Evolutionary conservation across 2,329 filamentous ascomycete genomes (phyloP).

Genomic region (Diaporthe sp.): DNA sequence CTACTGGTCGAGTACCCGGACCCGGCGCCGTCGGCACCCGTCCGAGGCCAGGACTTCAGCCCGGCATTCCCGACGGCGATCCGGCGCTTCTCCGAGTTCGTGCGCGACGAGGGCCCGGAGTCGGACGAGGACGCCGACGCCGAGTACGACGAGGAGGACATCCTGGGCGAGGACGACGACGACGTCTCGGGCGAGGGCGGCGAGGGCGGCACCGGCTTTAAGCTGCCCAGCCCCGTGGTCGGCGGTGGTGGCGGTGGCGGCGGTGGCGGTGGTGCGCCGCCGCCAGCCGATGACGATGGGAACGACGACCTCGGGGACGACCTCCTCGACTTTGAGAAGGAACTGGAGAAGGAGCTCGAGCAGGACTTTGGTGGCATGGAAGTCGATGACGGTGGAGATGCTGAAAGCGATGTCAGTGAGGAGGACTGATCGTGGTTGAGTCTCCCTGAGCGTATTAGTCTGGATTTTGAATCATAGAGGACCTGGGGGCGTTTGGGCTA

Average conservation of each 20-base stretch:
- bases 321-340: constrained; percentile 60
- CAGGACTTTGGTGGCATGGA: constrained; percentile 57
- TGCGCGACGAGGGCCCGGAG: constrained; percentile 56
- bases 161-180: constrained; percentile 53
- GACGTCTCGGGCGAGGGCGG: constrained; percentile 54
- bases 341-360: constrained; percentile 70
- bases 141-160: constrained; percentile 58
- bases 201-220: constrained; percentile 59
- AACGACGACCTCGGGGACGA: constrained; percentile 48
- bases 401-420: constrained; percentile 76
- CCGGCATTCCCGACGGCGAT: constrained; percentile 61
- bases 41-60: constrained; percentile 56
- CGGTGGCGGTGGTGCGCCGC: constrained; percentile 36
- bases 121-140: constrained; percentile 60
- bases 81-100: constrained; percentile 67
- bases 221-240: constrained; percentile 68
- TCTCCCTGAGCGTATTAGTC: neutral
- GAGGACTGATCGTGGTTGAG: constrained; percentile 63
- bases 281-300: constrained; percentile 41
- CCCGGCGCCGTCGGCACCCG: constrained; percentile 53
- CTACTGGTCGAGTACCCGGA: constrained; percentile 73
- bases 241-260: constrained; percentile 25
- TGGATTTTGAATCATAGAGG: neutral
- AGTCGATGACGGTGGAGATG: constrained; percentile 61
- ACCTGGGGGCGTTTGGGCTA: constrained; percentile 1